These are phyloP conservation scores for Hemileccinum rubropunctum DNA, from an alignment of 768 basidiomycete genomes.

Conservation along the genomic window DNA sequence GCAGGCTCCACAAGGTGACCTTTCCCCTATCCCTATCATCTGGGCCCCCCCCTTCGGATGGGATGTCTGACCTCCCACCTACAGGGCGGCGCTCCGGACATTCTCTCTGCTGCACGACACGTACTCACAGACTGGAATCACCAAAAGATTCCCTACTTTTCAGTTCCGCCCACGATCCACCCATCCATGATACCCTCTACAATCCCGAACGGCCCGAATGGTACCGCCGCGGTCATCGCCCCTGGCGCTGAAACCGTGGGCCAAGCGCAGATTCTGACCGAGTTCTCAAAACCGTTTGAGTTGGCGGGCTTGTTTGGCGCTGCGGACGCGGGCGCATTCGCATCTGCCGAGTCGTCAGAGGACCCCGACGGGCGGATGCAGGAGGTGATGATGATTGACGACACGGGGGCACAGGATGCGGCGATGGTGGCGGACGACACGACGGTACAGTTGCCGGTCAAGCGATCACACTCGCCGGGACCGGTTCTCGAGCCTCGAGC, in stretches of 20 bases:
- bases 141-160: constrained; percentile 91
- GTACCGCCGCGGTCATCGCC: constrained; percentile 41
- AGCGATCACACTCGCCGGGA: constrained; percentile 18
- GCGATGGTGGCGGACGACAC: constrained; percentile 41
- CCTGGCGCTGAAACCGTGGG: constrained; percentile 80
- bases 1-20: constrained; percentile 76
- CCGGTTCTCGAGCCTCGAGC: not conserved
- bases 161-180: constrained; percentile 73
- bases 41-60: not conserved
- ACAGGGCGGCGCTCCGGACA: constrained; percentile 89
- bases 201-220: constrained; percentile 31
- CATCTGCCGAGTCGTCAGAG: constrained; percentile 1
- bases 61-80: not conserved
- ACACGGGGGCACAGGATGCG: constrained; percentile 33
- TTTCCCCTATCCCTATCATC: not conserved
- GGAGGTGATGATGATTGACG: constrained; percentile 45
- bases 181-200: constrained; percentile 67
- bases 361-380: constrained; percentile 15
- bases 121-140: constrained; percentile 93
- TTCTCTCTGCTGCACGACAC: constrained; percentile 76
- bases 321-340: constrained; percentile 81
- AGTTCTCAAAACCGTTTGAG: constrained; percentile 77
- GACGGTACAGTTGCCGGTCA: constrained; percentile 31
- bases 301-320: constrained; percentile 77
- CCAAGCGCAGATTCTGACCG: constrained; percentile 71